Base-by-base conservation (phyloP, 1,139 yeast species). In the Suhomyces bribrorum region DNA sequence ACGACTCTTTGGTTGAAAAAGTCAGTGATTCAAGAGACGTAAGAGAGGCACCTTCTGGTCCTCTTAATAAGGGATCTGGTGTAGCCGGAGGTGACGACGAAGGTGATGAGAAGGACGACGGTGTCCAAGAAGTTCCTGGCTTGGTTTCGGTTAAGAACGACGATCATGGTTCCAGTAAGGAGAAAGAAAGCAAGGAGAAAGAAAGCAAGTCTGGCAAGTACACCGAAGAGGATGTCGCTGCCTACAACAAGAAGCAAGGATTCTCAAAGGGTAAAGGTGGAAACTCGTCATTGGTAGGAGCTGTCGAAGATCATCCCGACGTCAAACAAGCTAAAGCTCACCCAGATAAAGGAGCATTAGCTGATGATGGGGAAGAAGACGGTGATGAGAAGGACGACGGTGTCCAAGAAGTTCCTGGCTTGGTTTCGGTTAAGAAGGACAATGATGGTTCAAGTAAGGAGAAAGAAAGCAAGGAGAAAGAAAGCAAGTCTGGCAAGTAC, bases 241-340 rank as follows among this genome's bases (percentile, higher is more conserved):
- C 53, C 5, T 51, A 61, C 49, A 64, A 64, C 53, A 61, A 54
- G 46, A 49, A 61, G 46, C 62, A 54, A 34, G 67, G 66, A 3
- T 43, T 49, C 40, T 48, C 46, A 31, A 46, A 54, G 36, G 22
- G 35, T 8, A 13, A 20, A 8, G 17, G 33, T 12, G n/a, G n/a
- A n/a, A n/a, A 24, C 25, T 25, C 40, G 40, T 5, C 23, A 20
- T 20, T 8, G 11, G 4, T 4, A 20, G 8, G 56, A 54, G 14
- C 59, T 29, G 49, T 43, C 24, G 52, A 53, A 7, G 64, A 63
- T 6, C 61, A 46, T 26, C 48, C 48, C 12, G 41, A 44, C 12
- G 50, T 42, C 37, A 56, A 54, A 5, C 57, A 53, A 23, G 64
- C 60, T 29, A 48, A 46, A 5, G 35, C 49, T 12, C 62, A 58